A percentile compares a stretch with the other conserved stretches of the same genome.
These are phyloP conservation scores for Pseudogymnoascus sp. DNA, from an alignment of 2,329 filamentous ascomycete genomes.

Conservation along the genomic window DNA sequence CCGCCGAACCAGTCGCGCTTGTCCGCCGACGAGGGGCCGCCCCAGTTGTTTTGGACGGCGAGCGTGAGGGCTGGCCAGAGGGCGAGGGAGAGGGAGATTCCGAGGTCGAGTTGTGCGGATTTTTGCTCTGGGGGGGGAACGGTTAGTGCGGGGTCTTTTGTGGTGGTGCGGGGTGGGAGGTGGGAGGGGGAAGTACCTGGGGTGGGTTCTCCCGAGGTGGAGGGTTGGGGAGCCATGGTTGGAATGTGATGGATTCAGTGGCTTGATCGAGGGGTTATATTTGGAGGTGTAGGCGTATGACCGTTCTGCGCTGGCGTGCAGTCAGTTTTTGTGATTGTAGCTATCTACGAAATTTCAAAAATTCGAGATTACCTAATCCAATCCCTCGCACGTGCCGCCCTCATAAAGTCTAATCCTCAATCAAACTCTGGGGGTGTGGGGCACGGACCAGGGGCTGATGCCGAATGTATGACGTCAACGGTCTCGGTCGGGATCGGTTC, in stretches of 20 bases:
- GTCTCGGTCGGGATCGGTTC: neutral
- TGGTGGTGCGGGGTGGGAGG: no score
- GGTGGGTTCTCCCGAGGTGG: neutral
- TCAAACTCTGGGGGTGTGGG: neutral
- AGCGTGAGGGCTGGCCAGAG: no score
- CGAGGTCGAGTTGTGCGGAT: no score
- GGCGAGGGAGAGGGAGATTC: no score
- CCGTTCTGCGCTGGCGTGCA: neutral
- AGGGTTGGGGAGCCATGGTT: neutral
- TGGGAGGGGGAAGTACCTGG: conserved; percentile 14
- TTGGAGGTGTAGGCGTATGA: neutral
- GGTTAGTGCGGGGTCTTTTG: no score
- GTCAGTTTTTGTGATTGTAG: neutral
- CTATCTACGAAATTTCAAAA: neutral
- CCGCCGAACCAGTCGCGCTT: no score
- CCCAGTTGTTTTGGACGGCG: no score
- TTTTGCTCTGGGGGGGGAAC: no score
- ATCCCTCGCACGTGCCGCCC: neutral
- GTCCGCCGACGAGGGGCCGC: no score
- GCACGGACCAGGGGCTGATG: neutral
- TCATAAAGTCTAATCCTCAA: neutral
- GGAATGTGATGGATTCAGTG: neutral
- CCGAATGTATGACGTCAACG: neutral
- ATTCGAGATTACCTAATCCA: neutral
- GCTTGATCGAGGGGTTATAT: neutral